Base-by-base conservation (phyloP, 2,329 filamentous ascomycete species). In the Dactylellina drechsleri region DNA sequence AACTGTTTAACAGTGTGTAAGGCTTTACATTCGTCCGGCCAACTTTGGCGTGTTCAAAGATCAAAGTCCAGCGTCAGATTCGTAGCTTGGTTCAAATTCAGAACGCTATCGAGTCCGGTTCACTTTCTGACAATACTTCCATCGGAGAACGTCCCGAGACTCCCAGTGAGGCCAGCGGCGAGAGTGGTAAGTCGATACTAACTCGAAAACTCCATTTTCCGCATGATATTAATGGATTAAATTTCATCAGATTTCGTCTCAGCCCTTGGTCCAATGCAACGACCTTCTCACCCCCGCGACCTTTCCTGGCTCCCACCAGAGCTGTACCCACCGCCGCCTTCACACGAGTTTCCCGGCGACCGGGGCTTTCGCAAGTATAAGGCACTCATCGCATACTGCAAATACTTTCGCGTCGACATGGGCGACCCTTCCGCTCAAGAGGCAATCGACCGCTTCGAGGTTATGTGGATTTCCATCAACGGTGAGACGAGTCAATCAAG, bases 391-490 rank as follows among this genome's bases (percentile, higher is more conserved):
- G 57, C 41, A 13, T 62, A 45, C 20, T 54, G 20, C 31, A 54
- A n/a, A 13, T 23, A 47, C 41, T 60, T 31, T 10, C 41, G 43
- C 7, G 20, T 60, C 57, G 43, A 60, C n/a, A 60, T 60, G 57
- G 57, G 57, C 10, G 43, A 60, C 43, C 41, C 13, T 16, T 47
- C 57, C 28, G 57, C 41, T 7, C 12, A 23, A 28, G 43, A 49
- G 18, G 57, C 57, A 10, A 47, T 23, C 5, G 4, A 18, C 8
- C 18, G 8, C 2, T 60, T 60, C 16, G 57, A 60, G 16, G 16
- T 10, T 1, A 60, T 60, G 7, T 60, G 57, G 57, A 43, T 40
- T 45, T 47, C 41, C 3, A 18, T 57, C 8, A 23, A 28, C 6
- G 20, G 12, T 20, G 65, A 68, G 23, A 57, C 52, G 1, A 43